Evolutionary conservation across 306 rosid species (phyloP), one percentile per base, ranked within the genome.

Genomic region (Quercus ilex): DNA sequence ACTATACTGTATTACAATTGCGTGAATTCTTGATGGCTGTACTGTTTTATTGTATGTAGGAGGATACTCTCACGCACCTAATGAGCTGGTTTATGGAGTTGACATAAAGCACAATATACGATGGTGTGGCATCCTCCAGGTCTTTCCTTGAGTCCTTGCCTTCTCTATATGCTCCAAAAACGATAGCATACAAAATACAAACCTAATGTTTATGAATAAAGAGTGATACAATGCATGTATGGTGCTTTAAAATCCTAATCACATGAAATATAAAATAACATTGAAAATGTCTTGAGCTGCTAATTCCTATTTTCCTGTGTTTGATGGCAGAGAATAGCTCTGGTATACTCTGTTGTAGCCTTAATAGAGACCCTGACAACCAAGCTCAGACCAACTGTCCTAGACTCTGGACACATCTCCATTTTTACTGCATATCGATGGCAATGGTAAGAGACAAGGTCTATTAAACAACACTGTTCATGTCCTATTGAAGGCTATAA

Each of bases 41-140:
- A 60, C 33, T 4, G 35, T 26, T 23, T 60, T 10, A 3, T 59
- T 14, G 19, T 52, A 8, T 2, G 13, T 79, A 92, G 97, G 97
- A 15, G 98, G 98, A 80, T 94, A 94, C 79, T 94, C 98, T 49
- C 97, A 94, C 60, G 98, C 98, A 11, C 97, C 98, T 14, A 68
- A 80, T 87, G 89, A 81, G 21, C 91, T 94, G 18, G 1, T 12
- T n/a, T 94, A 92, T 58, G 98, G 98, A 68, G 89, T 94, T 55
- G 69, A 94, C 88, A 89, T 92, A 92, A 92, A 94, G 74, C 71
- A 81, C 46, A 0, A 41, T 18, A 92, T 92, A 52, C 81, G 98
- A 53, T 92, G 98, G 98, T 92, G 85, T 82, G 98, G 98, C 83
- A 94, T 94, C 74, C 98, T 94, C 52, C 98, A 94, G 91, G 98